These are phyloP conservation scores for Rosa chinensis DNA, from an alignment of 306 rosid genomes.

Conservation along the genomic window DNA sequence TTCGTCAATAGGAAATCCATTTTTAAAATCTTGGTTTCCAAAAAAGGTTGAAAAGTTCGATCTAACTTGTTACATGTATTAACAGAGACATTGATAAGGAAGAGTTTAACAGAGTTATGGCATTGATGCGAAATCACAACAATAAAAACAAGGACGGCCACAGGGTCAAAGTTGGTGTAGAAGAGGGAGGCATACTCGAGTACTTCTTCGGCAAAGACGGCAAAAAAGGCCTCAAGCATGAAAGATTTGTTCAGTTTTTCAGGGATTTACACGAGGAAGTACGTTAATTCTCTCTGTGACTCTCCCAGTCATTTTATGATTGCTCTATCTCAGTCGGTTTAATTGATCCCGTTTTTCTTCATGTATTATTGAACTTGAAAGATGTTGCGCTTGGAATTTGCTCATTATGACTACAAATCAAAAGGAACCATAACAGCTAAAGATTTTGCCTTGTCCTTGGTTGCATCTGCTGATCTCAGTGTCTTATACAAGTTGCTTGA, in stretches of 20 bases:
- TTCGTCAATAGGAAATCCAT: background rate
- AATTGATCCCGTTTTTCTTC: background rate
- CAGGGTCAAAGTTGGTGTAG: conserved; percentile 44
- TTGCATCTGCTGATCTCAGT: conserved; percentile 74
- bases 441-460: conserved; percentile 76
- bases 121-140: conserved; percentile 61
- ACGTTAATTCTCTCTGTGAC: background rate
- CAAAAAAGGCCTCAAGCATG: conserved; percentile 45
- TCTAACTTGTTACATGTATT: background rate
- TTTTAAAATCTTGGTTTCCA: background rate
- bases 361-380: conserved; percentile 25
- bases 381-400: conserved; percentile 69
- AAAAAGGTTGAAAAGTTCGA: background rate
- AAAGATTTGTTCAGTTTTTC: conserved; percentile 61
- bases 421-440: conserved; percentile 64
- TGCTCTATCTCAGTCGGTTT: background rate
- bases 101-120: conserved; percentile 81
- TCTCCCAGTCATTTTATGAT: background rate
- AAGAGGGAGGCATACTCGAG: conserved; percentile 66
- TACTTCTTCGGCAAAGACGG: conserved; percentile 77
- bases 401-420: conserved; percentile 63
- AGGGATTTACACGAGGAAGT: conserved; percentile 72
- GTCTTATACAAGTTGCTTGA: conserved; percentile 63
- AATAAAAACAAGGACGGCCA: conserved; percentile 47
- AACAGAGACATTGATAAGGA: conserved; percentile 60